phyloP scores from a whole-genome alignment of 106 monocot genomes.

The Triglochin maritima region DNA sequence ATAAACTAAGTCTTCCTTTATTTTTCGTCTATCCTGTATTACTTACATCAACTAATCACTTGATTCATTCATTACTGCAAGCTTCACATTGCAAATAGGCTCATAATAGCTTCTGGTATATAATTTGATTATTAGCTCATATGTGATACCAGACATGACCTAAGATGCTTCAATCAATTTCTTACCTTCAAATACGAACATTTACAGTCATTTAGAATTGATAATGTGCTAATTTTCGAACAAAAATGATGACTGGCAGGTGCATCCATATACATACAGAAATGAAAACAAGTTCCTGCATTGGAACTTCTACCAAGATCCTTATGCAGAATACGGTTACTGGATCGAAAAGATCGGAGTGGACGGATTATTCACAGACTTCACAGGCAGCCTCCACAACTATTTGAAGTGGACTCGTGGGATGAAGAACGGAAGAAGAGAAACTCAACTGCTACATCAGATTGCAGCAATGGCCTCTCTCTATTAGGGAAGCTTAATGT shows the following conservation, averaged over 20 bases:
- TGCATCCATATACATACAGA: conserved; percentile 76
- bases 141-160: no score
- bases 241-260: conserved; percentile 21
- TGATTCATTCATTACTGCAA: not conserved
- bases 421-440: conserved; percentile 10
- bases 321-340: conserved; percentile 54
- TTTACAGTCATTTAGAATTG: no score
- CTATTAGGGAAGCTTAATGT: not conserved
- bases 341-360: conserved; percentile 60
- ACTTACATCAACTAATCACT: no score
- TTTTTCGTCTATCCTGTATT: no score
- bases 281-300: conserved; percentile 71
- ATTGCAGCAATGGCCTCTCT: conserved; percentile 27
- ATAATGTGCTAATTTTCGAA: no score
- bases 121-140: no score
- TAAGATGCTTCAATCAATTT: no score
- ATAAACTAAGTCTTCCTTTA: not conserved
- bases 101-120: not conserved
- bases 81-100: not conserved
- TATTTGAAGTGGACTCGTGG: conserved; percentile 41
- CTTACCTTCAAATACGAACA: no score
- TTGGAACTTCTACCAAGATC: conserved; percentile 65
- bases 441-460: conserved; percentile 24
- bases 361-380: conserved; percentile 76
- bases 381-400: conserved; percentile 54